These are phyloP conservation scores for Oidium heveae DNA, from an alignment of 2,329 filamentous ascomycete genomes.

Conservation along the genomic window DNA sequence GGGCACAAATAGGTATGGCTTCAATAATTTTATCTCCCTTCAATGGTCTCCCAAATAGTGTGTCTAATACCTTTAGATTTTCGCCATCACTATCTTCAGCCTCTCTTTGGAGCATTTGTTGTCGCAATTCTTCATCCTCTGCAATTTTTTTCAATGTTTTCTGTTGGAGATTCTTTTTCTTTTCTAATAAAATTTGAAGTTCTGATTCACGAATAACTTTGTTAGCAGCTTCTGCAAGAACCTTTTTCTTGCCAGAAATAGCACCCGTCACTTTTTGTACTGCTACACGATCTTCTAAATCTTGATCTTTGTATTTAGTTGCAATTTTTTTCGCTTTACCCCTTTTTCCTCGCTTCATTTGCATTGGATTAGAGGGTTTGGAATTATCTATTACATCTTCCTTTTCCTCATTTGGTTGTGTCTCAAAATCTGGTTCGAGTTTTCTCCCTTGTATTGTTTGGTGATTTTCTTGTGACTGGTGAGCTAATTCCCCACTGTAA, in stretches of 20 bases:
- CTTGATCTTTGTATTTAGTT: conserved; percentile 76
- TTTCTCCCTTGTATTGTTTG: neutral
- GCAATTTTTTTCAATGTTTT: conserved; percentile 50
- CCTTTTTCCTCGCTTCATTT: conserved; percentile 45
- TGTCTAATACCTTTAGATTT: conserved; percentile 32
- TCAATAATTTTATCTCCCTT: conserved; percentile 64
- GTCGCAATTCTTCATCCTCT: conserved; percentile 47
- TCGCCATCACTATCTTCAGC: conserved; percentile 33
- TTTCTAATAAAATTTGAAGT: conserved; percentile 42
- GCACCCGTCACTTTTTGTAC: conserved; percentile 76
- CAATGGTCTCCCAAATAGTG: conserved; percentile 51
- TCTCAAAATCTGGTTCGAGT: neutral
- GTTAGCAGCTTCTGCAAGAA: conserved; percentile 39
- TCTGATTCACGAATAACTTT: conserved; percentile 49
- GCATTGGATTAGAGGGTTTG: conserved; percentile 18
- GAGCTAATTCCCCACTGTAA: neutral
- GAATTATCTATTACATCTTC: too few species aligned
- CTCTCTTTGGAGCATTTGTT: conserved; percentile 29
- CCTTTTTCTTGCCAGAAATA: conserved; percentile 36
- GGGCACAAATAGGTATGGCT: conserved; percentile 35
- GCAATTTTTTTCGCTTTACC: conserved; percentile 71
- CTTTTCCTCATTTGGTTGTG: neutral
- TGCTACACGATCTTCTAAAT: conserved; percentile 70
- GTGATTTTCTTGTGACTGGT: neutral
- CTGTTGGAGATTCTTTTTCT: conserved; percentile 57